phyloP scores from a whole-genome alignment of 768 basidiomycete species.

The Favolaschia claudopus region DNA sequence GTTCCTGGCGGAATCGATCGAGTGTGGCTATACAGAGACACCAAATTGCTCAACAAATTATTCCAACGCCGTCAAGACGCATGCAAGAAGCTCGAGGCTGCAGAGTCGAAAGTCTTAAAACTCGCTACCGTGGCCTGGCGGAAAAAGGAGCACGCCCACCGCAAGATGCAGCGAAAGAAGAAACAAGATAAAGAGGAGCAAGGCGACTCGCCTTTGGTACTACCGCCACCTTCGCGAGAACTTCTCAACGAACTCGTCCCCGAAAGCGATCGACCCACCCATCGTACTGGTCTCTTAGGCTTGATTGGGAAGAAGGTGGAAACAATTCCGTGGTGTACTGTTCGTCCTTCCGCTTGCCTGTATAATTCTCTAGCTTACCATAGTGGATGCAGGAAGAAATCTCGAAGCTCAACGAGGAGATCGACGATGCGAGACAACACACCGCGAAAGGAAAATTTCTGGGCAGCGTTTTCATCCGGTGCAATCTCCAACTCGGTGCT shows the following conservation, averaged over 20 bases:
- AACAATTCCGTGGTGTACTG: conserved; percentile 69
- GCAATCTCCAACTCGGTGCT: conserved; percentile 77
- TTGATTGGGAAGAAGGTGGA: conserved; percentile 69
- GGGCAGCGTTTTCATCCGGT: conserved; percentile 68
- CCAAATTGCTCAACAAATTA: conserved; percentile 48
- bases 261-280: conserved; percentile 55
- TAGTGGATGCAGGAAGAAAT: conserved; percentile 55
- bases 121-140: conserved; percentile 50
- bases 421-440: conserved; percentile 49
- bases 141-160: conserved; percentile 44
- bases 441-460: conserved; percentile 53
- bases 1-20: conserved; percentile 74
- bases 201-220: conserved; percentile 20
- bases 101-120: conserved; percentile 56
- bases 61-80: conserved; percentile 54
- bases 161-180: conserved; percentile 37
- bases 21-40: conserved; percentile 73
- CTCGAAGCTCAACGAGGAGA: conserved; percentile 47
- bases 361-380: neutral
- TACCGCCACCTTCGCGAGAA: conserved; percentile 37
- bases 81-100: conserved; percentile 64
- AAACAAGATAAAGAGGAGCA: conserved; percentile 40
- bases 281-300: conserved; percentile 56
- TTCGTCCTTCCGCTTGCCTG: conserved; percentile 27
- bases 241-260: conserved; percentile 64